Percentiles rank a stretch among this genome's conserved stretches.
Evolutionary conservation across 148 eudicot genomes (phyloP).

Genomic region (Simmondsia chinensis): DNA sequence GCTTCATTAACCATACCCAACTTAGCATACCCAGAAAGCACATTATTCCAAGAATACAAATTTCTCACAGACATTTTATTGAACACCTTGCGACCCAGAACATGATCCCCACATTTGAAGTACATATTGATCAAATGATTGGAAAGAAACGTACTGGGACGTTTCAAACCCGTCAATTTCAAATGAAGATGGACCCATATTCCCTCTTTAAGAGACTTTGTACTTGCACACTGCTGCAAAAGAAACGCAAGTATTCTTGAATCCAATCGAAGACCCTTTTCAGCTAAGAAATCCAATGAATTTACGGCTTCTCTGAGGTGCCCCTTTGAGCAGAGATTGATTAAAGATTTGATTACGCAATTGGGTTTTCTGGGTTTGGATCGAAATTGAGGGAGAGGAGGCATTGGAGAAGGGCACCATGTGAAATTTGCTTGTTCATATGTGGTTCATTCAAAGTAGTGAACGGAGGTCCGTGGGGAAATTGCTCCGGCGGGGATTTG

Average conservation of each 20-base stretch:
- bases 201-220: constrained; percentile 44
- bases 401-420: constrained; percentile 58
- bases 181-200: constrained; percentile 74
- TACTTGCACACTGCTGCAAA: constrained; percentile 39
- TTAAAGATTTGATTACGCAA: constrained; percentile 35
- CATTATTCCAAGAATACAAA: constrained; percentile 70
- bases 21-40: constrained; percentile 79
- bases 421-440: constrained; percentile 12
- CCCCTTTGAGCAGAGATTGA: constrained; percentile 45
- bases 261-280: constrained; percentile 47
- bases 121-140: constrained; percentile 64
- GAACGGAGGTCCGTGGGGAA: too few relatives aligned
- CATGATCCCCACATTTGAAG: constrained; percentile 42
- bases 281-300: constrained; percentile 22
- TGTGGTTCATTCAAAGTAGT: too few relatives aligned
- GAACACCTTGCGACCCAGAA: constrained; percentile 58
- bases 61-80: constrained; percentile 65
- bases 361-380: constrained; percentile 5
- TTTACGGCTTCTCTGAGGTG: constrained; percentile 44
- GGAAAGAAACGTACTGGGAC: constrained; percentile 39
- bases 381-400: constrained; percentile 17
- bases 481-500: too few relatives aligned
- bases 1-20: constrained; percentile 48
- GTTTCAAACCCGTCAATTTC: constrained; percentile 50
- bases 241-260: constrained; percentile 32